phyloP scores from a whole-genome alignment of 306 rosid species.

The Vicia villosa region DNA sequence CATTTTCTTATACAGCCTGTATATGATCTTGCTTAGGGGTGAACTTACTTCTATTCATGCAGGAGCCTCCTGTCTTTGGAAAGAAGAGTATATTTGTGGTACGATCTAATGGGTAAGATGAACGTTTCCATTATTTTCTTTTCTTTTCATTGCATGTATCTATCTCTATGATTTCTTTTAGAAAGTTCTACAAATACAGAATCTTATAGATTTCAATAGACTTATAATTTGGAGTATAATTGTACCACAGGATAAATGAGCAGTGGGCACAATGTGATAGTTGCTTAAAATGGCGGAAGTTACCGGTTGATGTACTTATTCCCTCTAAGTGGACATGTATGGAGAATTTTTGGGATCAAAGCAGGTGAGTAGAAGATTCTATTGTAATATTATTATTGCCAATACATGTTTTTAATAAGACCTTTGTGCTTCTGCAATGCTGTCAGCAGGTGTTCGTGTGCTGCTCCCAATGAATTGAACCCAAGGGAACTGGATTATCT shows the following conservation, averaged over 20 bases:
- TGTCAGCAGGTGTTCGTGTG: slow-evolving; percentile 78
- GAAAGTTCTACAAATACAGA: slow-evolving; percentile 12
- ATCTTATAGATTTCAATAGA: slow-evolving; percentile 25
- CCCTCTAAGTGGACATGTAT: slow-evolving; percentile 86
- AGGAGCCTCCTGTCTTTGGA: slow-evolving; percentile 99
- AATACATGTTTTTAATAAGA: slow-evolving; percentile 28
- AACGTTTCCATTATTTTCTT: background rate
- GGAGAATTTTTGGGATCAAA: slow-evolving; percentile 86
- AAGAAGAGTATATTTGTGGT: slow-evolving; percentile 83
- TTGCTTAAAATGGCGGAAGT: slow-evolving; percentile 91
- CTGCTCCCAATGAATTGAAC: slow-evolving; percentile 78
- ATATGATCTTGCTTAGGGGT: slow-evolving; percentile 16
- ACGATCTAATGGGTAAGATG: slow-evolving; percentile 77
- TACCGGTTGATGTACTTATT: slow-evolving; percentile 81
- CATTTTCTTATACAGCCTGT: slow-evolving; percentile 6
- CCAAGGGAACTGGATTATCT: slow-evolving; percentile 84
- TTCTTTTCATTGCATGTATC: slow-evolving; percentile 15
- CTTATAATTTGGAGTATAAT: slow-evolving; percentile 39
- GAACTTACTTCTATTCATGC: slow-evolving; percentile 42
- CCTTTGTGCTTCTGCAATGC: slow-evolving; percentile 34
- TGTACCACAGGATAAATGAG: slow-evolving; percentile 73
- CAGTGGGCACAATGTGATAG: slow-evolving; percentile 96
- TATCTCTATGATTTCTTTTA: slow-evolving; percentile 7
- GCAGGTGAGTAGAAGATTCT: slow-evolving; percentile 57
- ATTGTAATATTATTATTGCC: slow-evolving; percentile 9